A percentile compares a stretch with the other conserved stretches of the same genome.
These are phyloP conservation scores for Boechera retrofracta DNA, from an alignment of 345 rosid species.

Conservation along the genomic window DNA sequence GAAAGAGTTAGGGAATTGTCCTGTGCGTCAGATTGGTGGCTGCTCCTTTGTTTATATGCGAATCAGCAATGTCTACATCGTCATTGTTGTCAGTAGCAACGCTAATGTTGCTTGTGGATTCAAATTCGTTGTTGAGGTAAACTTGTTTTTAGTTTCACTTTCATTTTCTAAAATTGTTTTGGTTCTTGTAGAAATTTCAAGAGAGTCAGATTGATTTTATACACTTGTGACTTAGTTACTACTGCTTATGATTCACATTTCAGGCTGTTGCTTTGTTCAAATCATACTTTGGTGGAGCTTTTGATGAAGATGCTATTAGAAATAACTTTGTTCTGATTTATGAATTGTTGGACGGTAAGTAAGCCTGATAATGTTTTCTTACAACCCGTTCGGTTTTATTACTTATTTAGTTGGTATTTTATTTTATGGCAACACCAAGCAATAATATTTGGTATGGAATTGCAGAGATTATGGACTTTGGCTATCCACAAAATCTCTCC, in stretches of 20 bases:
- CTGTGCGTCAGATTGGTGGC: conserved; percentile 97
- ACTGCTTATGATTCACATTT: conserved; percentile 23
- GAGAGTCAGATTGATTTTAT: conserved; percentile 1
- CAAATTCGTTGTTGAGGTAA: conserved; percentile 98
- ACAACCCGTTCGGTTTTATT: background rate
- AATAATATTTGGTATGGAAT: conserved; percentile 2
- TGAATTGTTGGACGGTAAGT: conserved; percentile 96
- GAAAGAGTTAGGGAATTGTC: conserved; percentile 96
- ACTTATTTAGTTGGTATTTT: background rate
- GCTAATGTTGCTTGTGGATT: conserved; percentile 99
- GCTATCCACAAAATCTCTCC: conserved; percentile 96
- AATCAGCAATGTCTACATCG: conserved; percentile 97
- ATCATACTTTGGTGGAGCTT: conserved; percentile 98
- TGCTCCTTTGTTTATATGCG: conserved; percentile 97
- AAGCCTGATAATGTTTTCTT: conserved; percentile 27
- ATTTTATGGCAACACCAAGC: background rate
- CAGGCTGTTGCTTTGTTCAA: conserved; percentile 97
- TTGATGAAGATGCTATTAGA: conserved; percentile 97
- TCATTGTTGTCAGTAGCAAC: conserved; percentile 98
- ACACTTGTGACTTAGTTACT: background rate
- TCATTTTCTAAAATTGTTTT: background rate
- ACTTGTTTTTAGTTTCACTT: background rate
- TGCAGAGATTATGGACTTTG: conserved; percentile 98
- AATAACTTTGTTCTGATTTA: conserved; percentile 97
- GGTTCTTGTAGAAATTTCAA: background rate